Evolutionary conservation across 1,284 basidiomycete genomes (phyloP).

Genomic region (Rhodotorula mucilaginosa): DNA sequence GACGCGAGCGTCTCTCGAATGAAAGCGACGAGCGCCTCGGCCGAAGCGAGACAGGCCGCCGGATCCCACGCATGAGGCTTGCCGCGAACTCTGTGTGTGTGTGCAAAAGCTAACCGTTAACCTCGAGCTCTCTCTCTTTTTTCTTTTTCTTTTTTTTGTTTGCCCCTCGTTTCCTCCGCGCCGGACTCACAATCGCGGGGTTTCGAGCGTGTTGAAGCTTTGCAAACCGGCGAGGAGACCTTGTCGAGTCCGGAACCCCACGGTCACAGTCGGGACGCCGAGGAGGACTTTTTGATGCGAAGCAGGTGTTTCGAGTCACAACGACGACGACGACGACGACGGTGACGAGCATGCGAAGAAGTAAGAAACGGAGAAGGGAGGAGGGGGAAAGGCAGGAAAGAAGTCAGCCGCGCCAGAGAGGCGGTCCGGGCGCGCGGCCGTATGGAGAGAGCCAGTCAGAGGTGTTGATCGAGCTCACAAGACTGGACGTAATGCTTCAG

Average conservation of each 20-base stretch:
- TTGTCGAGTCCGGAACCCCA: constrained; percentile 82
- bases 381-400: too few relatives aligned
- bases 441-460: neutral
- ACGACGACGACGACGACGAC: too few relatives aligned
- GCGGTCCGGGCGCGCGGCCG: too few relatives aligned
- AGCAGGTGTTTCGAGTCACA: too few relatives aligned
- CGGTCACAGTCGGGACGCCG: constrained; percentile 68
- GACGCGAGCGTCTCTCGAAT: constrained; percentile 52
- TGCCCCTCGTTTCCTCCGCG: too few relatives aligned
- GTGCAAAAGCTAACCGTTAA: constrained; percentile 46
- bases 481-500: constrained; percentile 96
- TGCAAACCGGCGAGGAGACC: constrained; percentile 53
- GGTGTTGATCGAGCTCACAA: constrained; percentile 55
- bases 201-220: constrained; percentile 48
- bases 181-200: constrained; percentile 47
- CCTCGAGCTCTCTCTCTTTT: neutral
- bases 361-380: too few relatives aligned
- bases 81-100: constrained; percentile 57
- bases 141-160: neutral
- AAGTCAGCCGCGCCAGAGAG: too few relatives aligned
- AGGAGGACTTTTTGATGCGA: constrained; percentile 35
- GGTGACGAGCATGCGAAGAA: too few relatives aligned
- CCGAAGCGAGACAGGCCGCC: constrained; percentile 70
- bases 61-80: constrained; percentile 77
- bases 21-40: constrained; percentile 61